phyloP scores from a whole-genome alignment of 179 eudicot species.

The Patellifolia procumbens region DNA sequence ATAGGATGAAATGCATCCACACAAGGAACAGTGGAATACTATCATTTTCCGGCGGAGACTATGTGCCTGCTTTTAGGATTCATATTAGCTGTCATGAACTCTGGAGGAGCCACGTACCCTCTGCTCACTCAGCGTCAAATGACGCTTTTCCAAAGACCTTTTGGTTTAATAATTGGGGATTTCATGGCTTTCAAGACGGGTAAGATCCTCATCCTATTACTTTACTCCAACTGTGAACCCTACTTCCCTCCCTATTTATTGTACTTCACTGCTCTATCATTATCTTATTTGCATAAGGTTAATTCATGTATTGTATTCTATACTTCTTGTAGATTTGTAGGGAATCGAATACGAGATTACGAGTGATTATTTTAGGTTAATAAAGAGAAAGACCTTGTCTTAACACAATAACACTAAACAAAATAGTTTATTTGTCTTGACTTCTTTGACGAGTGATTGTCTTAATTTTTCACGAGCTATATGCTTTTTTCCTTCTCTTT shows the following conservation, averaged over 20 bases:
- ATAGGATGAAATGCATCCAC: constrained; percentile 18
- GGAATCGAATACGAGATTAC: too few species aligned
- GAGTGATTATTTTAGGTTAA: too few species aligned
- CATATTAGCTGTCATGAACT: constrained; percentile 57
- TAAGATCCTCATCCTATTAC: constrained; percentile 32
- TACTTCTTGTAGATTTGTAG: too few species aligned
- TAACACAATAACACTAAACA: too few species aligned
- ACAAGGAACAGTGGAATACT: not conserved
- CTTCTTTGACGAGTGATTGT: too few species aligned
- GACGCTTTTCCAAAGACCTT: constrained; percentile 33
- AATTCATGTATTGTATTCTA: too few species aligned
- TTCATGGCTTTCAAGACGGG: constrained; percentile 30
- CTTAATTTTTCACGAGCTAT: too few species aligned
- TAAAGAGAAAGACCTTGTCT: too few species aligned
- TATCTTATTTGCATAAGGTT: too few species aligned
- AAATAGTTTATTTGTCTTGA: too few species aligned
- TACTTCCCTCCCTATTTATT: constrained; percentile 3
- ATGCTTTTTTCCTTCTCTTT: too few species aligned
- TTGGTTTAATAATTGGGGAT: not conserved
- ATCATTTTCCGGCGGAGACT: constrained; percentile 49
- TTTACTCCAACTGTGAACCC: constrained; percentile 18
- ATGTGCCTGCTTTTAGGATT: constrained; percentile 37
- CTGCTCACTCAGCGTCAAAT: constrained; percentile 24
- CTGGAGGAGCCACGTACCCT: constrained; percentile 40
- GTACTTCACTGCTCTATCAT: too few species aligned